These are phyloP conservation scores for Phalaenopsis hybrid DNA, from an alignment of 116 monocot species.

Conservation along the genomic window DNA sequence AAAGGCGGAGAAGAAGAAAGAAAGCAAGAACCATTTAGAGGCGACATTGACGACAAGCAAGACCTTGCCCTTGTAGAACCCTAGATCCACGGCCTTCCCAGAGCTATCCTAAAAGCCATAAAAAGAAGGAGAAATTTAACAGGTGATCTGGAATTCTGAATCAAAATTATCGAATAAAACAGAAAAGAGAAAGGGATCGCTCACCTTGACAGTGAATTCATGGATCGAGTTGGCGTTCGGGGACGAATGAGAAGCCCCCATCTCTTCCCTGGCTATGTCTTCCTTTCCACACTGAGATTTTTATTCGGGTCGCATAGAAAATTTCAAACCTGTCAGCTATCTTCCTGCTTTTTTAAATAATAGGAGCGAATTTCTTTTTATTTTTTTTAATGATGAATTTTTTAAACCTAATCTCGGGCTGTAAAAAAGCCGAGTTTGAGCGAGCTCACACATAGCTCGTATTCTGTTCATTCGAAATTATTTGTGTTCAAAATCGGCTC, in stretches of 20 bases:
- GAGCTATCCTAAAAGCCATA: constrained; percentile 26
- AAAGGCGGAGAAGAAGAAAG: constrained; percentile 4
- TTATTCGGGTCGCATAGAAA: not conserved
- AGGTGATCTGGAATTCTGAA: not conserved
- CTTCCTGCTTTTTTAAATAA: too few relatives aligned
- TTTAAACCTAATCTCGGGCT: too few relatives aligned
- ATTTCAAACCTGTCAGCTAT: too few relatives aligned
- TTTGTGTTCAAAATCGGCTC: too few relatives aligned
- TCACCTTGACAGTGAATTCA: constrained; percentile 39
- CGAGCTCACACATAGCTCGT: too few relatives aligned
- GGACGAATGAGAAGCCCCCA: constrained; percentile 21
- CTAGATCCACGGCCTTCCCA: constrained; percentile 44
- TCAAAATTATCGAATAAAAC: not conserved
- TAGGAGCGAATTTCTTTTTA: too few relatives aligned
- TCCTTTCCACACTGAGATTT: not conserved
- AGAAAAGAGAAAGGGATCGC: not conserved
- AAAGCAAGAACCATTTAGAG: constrained; percentile 45
- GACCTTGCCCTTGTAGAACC: constrained; percentile 44
- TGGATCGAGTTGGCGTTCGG: constrained; percentile 34
- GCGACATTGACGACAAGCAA: constrained; percentile 52
- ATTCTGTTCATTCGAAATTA: too few relatives aligned
- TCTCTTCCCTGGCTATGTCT: not conserved
- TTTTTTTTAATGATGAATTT: too few relatives aligned
- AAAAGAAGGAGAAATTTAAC: not conserved
- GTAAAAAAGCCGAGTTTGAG: too few relatives aligned